A percentile compares a stretch with the other conserved stretches of the same genome.
phyloP scores from a whole-genome alignment of 2,329 filamentous ascomycete genomes.

The Phialophora verrucosa region DNA sequence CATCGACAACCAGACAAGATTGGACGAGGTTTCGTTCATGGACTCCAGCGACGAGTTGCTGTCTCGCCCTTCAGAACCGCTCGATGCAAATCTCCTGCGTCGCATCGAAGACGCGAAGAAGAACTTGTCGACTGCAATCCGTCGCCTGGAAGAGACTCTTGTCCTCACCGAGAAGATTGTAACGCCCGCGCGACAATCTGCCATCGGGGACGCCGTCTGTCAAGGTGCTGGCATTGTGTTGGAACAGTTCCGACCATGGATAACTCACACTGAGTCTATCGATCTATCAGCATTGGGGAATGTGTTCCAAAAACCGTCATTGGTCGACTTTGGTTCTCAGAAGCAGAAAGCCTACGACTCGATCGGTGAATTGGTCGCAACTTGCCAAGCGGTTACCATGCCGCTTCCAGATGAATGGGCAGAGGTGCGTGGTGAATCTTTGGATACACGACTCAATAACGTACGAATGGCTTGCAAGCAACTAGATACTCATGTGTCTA shows the following conservation, averaged over 20 bases:
- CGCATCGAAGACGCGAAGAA: slow-evolving; percentile 84
- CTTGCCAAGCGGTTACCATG: slow-evolving; percentile 88
- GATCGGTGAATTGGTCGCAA: slow-evolving; percentile 83
- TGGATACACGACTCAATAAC: slow-evolving; percentile 83
- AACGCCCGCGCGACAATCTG: slow-evolving; percentile 75
- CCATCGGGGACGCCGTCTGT: slow-evolving; percentile 83
- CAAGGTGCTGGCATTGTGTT: slow-evolving; percentile 77
- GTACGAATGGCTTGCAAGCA: slow-evolving; percentile 78
- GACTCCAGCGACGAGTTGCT: slow-evolving; percentile 85
- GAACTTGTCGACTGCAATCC: slow-evolving; percentile 81
- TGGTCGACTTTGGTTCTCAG: slow-evolving; percentile 84
- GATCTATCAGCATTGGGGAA: slow-evolving; percentile 80
- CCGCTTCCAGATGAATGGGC: slow-evolving; percentile 95
- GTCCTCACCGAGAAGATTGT: slow-evolving; percentile 79
- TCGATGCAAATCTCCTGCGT: slow-evolving; percentile 80
- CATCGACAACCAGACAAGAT: slow-evolving; percentile 67
- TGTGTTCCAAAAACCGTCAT: slow-evolving; percentile 79
- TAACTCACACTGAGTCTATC: slow-evolving; percentile 87
- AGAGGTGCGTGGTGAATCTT: slow-evolving; percentile 83
- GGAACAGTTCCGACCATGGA: slow-evolving; percentile 88
- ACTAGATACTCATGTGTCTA: slow-evolving; percentile 82
- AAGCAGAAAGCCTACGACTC: slow-evolving; percentile 95
- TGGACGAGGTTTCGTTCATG: slow-evolving; percentile 71
- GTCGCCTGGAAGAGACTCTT: slow-evolving; percentile 84
- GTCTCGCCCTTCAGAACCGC: slow-evolving; percentile 71